A percentile compares a stretch with the other conserved stretches of the same genome.
Conservation (phyloP, 352 stramenopile genomes). For the Globisporangium iwayamae region DNA sequence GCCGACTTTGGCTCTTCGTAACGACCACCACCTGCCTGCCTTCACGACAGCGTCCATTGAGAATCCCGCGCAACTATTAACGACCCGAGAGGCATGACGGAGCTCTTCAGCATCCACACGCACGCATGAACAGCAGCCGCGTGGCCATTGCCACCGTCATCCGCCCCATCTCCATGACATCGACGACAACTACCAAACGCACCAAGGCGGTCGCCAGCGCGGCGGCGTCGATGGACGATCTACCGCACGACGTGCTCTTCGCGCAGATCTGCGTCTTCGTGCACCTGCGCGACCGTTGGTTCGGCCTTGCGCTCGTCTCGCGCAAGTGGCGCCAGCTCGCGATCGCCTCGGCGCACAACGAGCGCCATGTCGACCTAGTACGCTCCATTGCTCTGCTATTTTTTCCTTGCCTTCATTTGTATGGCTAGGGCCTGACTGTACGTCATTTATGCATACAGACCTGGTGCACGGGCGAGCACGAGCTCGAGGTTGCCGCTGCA, state of each 20-base stretch:
- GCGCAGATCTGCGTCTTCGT: slow-evolving; percentile 52
- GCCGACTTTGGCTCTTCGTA: not conserved
- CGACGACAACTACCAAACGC: not conserved
- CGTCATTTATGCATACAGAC: slow-evolving; percentile 29
- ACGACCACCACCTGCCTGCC: not conserved
- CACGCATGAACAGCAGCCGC: not conserved
- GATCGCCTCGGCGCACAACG: slow-evolving; percentile 50
- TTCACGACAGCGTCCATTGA: not conserved
- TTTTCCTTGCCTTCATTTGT: not conserved
- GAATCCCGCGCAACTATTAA: not conserved
- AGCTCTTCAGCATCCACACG: not conserved
- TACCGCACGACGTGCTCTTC: slow-evolving; percentile 45
- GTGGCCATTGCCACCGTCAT: not conserved
- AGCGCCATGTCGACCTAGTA: slow-evolving; percentile 55
- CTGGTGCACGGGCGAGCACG: slow-evolving; percentile 63
- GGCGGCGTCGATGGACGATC: slow-evolving; percentile 22
- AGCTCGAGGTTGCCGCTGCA: slow-evolving; percentile 44
- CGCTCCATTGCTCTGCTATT: not conserved
- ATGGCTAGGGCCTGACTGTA: not conserved
- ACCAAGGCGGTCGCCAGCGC: slow-evolving; percentile 2
- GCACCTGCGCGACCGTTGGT: slow-evolving; percentile 53
- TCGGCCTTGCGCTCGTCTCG: slow-evolving; percentile 47
- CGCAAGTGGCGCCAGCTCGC: slow-evolving; percentile 51
- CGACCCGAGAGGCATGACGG: slow-evolving; percentile 1
- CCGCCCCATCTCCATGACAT: not conserved